Base-by-base conservation (phyloP, 495 filamentous ascomycete genomes). In the Lophiotrema nucula region DNA sequence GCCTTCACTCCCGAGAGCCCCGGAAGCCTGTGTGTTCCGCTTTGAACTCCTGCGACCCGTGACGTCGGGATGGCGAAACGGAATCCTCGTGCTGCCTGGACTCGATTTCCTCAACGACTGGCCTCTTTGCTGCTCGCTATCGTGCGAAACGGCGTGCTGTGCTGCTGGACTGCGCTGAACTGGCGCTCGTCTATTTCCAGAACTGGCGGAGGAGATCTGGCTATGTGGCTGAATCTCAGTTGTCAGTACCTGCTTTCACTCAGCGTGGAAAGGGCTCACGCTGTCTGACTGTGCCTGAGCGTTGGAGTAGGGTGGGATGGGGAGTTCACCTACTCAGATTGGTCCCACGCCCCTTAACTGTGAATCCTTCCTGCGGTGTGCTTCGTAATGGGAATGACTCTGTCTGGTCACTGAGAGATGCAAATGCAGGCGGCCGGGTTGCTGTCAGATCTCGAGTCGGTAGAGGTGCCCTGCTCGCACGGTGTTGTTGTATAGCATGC, bases 211-310 rank as follows among this genome's bases (percentile, higher is more conserved):
- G 31, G 39, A 15, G 33, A 53, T 24, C 0, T 42, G 49, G 21
- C 13, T 4, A n/a, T 55, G 58, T 55, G 58, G 58, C 58, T 61
- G 58, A 28, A 60, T 26, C 26, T 42, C 48, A 45, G 49, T 31
- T 26, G 58, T 61, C 51, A 61, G 44, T 45, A 18, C n/a, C 46
- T 6, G 45, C 22, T 43, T 21, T 31, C 25, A 41, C 46, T 23
- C 10, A 3, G 25, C 26, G 11, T 31, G 42, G 56, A 47, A 53
- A 53, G n/a, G 27, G 37, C 54, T 49, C 45, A 26, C 47, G 54
- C 38, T 49, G 54, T 23, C 54, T 58, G 54, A 58, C 54, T 49
- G 54, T 58, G 54, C 44, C 19, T 48, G 44, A 31, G 48, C 13
- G 22, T 13, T 39, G 53, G 43, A 42, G 41, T 42, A 21, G 45